Percentiles rank a stretch among this genome's conserved stretches.
These are phyloP conservation scores for Ganoderma leucocontextum DNA, from an alignment of 1,284 basidiomycete genomes.

Conservation along the genomic window DNA sequence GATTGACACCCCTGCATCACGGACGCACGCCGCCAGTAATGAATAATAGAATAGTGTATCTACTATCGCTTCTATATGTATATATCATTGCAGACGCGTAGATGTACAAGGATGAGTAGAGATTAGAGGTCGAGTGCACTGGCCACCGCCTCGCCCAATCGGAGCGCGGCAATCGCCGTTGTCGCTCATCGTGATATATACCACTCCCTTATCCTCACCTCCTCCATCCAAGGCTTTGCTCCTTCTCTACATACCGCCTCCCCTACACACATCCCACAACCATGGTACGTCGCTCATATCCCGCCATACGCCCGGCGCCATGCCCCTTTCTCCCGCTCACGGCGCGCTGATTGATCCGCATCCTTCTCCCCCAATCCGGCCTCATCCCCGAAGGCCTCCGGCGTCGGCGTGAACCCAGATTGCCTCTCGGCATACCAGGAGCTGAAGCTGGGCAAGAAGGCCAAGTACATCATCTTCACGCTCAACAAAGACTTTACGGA, in stretches of 20 bases:
- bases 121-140: conserved; percentile 16
- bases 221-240: conserved; percentile 27
- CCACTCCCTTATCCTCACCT: conserved; percentile 15
- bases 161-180: conserved; percentile 43
- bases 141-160: conserved; percentile 38
- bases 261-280: conserved; percentile 25
- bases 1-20: conserved; percentile 5
- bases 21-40: conserved; percentile 14
- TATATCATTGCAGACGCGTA: conserved; percentile 1
- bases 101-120: conserved; percentile 1
- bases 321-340: not conserved
- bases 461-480: conserved; percentile 89
- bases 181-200: conserved; percentile 43
- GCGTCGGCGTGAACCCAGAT: conserved; percentile 67
- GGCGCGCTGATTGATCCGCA: conserved; percentile 3
- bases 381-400: conserved; percentile 68
- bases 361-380: conserved; percentile 11
- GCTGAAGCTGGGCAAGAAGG: conserved; percentile 86
- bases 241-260: conserved; percentile 26
- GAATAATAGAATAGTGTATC: conserved; percentile 30
- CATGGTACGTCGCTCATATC: conserved; percentile 35
- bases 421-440: conserved; percentile 76
- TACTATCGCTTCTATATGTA: conserved; percentile 21
- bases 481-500: conserved; percentile 74
- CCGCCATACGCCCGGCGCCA: not conserved